Evolutionary conservation across 2,329 filamentous ascomycete species (phyloP), one percentile per base, ranked within the genome.

Genomic region (Thelonectria rubi): DNA sequence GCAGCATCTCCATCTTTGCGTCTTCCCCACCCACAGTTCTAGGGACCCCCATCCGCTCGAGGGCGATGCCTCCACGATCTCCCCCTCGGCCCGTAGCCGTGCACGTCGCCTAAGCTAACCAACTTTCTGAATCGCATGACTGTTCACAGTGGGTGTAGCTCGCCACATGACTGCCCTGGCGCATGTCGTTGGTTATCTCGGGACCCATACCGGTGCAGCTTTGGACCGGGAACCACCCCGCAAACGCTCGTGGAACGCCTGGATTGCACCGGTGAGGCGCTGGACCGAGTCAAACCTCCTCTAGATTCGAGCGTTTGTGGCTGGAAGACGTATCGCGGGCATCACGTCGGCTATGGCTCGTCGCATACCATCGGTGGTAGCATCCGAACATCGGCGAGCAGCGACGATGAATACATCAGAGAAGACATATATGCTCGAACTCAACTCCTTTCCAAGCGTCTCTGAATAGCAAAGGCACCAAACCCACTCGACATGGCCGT

Each of bases 401-500:
- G 37, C 47, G 46, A 48, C 17, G 24, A 17, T 20, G 18, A 17
- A 37, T 6, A 34, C 11, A 17, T 26, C n/a, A 9, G 18, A 59
- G 15, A 48, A 37, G 43, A 54, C 51, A 60, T 60, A 60, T 60
- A 55, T 55, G 50, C 21, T 20, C 39, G 18, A 12, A 26, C 12
- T 49, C 46, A 26, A 49, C 15, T 10, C 24, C 37, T 15, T 37
- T 34, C 17, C 8, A 26, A 15, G 14, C 5, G 17, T 26, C 32
- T 7, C 15, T 17, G 12, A 37, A 42, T 30, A 50, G 39, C 20
- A 46, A 37, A 21, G 10, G 37, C 39, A 14, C 32, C 12, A 20
- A 43, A 17, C 51, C 46, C 39, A 26, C 15, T 32, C 55, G 62
- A 21, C 32, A 73, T 73, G 71, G 62, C 53, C 1, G 47, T 71